Evolutionary conservation across 148 eudicot genomes (phyloP).

Genomic region (Vaccinium myrtillus): DNA sequence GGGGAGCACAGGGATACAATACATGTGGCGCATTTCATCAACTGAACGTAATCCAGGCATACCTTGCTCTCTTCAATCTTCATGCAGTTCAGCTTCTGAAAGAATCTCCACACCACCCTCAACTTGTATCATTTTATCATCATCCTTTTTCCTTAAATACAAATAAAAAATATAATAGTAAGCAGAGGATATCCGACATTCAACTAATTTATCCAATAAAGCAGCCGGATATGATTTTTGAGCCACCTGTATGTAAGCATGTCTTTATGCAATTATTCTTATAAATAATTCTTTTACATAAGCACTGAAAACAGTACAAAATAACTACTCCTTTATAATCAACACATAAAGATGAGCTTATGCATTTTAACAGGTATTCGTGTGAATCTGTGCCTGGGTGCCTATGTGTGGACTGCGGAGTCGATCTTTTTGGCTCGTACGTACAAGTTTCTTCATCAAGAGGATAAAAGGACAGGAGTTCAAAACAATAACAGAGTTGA

Average conservation of each 20-base stretch:
- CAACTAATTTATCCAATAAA: neutral
- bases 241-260: neutral
- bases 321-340: neutral
- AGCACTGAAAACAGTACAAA: neutral
- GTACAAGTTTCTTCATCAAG: neutral
- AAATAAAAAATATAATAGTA: neutral
- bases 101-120: slow-evolving; percentile 76
- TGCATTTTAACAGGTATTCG: neutral
- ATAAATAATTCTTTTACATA: neutral
- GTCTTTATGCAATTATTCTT: neutral
- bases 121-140: slow-evolving; percentile 72
- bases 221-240: neutral
- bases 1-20: neutral
- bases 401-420: too few species aligned
- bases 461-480: neutral
- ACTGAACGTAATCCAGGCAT: slow-evolving; percentile 73
- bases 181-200: neutral
- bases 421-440: too few species aligned
- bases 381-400: neutral
- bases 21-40: slow-evolving; percentile 87
- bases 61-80: slow-evolving; percentile 80
- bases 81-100: slow-evolving; percentile 84
- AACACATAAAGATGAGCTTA: neutral
- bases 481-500: neutral
- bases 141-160: slow-evolving; percentile 53